Percentiles rank a stretch among this genome's conserved stretches.
Conservation (phyloP, 78 protist genomes). For the Dictyostelium capitatum region DNA sequence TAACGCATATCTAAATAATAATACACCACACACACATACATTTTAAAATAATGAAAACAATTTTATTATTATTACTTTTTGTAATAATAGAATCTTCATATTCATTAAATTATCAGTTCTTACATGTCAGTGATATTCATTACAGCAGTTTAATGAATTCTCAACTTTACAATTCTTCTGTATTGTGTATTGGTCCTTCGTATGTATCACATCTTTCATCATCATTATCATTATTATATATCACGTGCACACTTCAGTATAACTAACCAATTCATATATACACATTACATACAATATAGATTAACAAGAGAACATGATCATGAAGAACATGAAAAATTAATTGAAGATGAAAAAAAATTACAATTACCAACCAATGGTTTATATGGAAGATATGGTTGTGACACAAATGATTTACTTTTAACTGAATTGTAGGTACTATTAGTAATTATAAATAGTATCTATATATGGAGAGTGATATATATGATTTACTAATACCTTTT, state of each 20-base stretch:
- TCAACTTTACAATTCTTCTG: conserved; percentile 11
- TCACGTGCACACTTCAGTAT: neutral
- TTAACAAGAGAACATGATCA: neutral
- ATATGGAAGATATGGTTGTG: conserved; percentile 81
- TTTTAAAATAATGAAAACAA: neutral
- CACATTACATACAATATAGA: neutral
- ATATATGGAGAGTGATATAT: neutral
- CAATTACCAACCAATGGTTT: conserved; percentile 28
- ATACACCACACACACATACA: too few relatives aligned
- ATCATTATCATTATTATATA: neutral
- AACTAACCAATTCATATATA: neutral
- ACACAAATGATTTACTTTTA: conserved; percentile 40
- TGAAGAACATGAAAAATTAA: neutral
- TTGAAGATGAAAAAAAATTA: neutral
- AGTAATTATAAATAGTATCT: neutral
- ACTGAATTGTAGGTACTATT: conserved; percentile 21
- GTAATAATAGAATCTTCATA: neutral
- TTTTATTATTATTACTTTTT: neutral
- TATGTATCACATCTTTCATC: neutral
- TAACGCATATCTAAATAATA: too few relatives aligned
- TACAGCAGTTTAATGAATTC: conserved; percentile 28
- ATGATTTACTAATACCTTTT: neutral
- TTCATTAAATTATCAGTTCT: neutral
- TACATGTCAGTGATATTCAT: conserved; percentile 70
- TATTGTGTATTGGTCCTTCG: conserved; percentile 9